These are phyloP conservation scores for Vigna hirtella DNA, from an alignment of 306 rosid genomes.

Conservation along the genomic window DNA sequence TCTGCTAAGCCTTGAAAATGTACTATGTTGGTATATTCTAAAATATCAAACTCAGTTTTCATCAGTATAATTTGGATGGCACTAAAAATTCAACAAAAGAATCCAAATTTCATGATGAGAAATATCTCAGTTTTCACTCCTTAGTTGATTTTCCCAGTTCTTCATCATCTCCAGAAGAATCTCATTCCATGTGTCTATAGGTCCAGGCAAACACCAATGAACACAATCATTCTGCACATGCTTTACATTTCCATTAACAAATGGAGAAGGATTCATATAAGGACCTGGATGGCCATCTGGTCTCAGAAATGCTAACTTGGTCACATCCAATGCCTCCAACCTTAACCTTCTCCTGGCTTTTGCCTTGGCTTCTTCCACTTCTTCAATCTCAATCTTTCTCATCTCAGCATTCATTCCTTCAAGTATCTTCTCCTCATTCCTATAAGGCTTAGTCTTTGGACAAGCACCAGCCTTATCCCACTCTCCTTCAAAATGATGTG, in stretches of 20 bases:
- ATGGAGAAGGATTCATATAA: slow-evolving; percentile 80
- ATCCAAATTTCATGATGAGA: background rate
- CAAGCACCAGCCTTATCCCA: slow-evolving; percentile 94
- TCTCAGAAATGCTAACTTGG: slow-evolving; percentile 68
- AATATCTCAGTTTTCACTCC: slow-evolving; percentile 41
- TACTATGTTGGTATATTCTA: too few relatives aligned
- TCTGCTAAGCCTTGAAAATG: too few relatives aligned
- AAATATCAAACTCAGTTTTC: too few relatives aligned
- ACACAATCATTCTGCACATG: slow-evolving; percentile 88
- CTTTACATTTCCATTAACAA: slow-evolving; percentile 55
- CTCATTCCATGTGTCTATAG: slow-evolving; percentile 92
- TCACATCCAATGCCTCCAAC: slow-evolving; percentile 73
- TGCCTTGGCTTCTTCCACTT: slow-evolving; percentile 63
- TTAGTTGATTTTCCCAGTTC: slow-evolving; percentile 50
- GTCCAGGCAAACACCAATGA: slow-evolving; percentile 96
- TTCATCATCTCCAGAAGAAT: slow-evolving; percentile 62
- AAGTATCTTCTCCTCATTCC: slow-evolving; percentile 59
- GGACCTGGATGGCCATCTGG: slow-evolving; percentile 99
- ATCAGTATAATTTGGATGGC: too few relatives aligned
- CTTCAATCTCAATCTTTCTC: slow-evolving; percentile 74
- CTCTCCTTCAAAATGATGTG: slow-evolving; percentile 90
- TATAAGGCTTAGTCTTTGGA: slow-evolving; percentile 67
- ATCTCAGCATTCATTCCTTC: slow-evolving; percentile 87
- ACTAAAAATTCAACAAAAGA: too few relatives aligned
- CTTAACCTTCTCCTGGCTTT: slow-evolving; percentile 50